Conservation (phyloP, 2,329 filamentous ascomycete genomes). For the Penicillium digitatum region DNA sequence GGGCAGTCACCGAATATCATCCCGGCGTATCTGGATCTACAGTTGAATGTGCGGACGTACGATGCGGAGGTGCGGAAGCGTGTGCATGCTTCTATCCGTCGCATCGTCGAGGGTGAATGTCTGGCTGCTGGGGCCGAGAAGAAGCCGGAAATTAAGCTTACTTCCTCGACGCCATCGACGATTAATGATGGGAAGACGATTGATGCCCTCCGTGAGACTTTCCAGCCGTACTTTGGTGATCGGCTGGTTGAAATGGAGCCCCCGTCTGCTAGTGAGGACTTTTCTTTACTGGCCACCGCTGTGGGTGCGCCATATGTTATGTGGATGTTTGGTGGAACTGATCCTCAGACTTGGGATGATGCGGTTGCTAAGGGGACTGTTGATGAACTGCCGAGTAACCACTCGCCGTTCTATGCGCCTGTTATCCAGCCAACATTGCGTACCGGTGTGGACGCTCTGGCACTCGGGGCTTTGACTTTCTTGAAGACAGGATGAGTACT, state of each 20-base stretch:
- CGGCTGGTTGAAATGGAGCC: conserved; percentile 39
- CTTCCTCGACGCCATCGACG: conserved; percentile 47
- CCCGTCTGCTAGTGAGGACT: conserved; percentile 54
- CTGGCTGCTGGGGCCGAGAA: conserved; percentile 45
- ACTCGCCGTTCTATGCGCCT: conserved; percentile 56
- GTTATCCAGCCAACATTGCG: conserved; percentile 54
- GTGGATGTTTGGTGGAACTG: conserved; percentile 55
- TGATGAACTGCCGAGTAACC: conserved; percentile 54
- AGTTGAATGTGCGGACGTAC: conserved; percentile 42
- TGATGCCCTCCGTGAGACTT: conserved; percentile 41
- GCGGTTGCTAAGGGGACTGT: conserved; percentile 45
- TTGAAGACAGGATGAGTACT: conserved; percentile 8
- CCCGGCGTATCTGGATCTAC: conserved; percentile 39
- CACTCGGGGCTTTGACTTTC: conserved; percentile 48
- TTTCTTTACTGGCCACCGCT: conserved; percentile 51
- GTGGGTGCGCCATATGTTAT: conserved; percentile 51
- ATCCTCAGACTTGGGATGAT: conserved; percentile 48
- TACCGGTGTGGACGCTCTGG: conserved; percentile 50
- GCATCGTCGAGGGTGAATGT: conserved; percentile 53
- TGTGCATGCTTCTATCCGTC: conserved; percentile 37
- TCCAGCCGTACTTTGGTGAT: conserved; percentile 46
- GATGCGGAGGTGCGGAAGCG: conserved; percentile 30
- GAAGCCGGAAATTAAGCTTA: conserved; percentile 44
- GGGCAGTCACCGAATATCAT: conserved; percentile 48
- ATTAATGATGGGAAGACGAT: conserved; percentile 51